These are phyloP conservation scores for Cryptosporidium baileyi DNA, from an alignment of 169 alveolate genomes.

Conservation along the genomic window DNA sequence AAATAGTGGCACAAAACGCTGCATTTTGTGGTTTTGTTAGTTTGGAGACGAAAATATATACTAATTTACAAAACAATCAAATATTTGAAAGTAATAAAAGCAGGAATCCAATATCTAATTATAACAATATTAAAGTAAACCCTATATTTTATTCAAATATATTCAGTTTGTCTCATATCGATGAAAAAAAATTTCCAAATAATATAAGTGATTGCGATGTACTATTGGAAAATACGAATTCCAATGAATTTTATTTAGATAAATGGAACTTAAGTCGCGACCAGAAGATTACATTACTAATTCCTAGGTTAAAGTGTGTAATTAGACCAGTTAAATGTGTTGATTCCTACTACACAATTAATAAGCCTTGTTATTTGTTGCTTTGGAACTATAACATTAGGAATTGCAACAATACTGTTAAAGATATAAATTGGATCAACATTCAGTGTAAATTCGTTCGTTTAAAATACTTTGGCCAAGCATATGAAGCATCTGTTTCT, in stretches of 20 bases:
- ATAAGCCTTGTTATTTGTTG: slow-evolving; percentile 54
- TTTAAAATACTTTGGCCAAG: slow-evolving; percentile 41
- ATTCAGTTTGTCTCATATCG: background rate
- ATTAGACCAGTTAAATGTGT: background rate
- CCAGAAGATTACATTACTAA: slow-evolving; percentile 15
- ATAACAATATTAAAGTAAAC: background rate
- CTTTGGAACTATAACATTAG: slow-evolving; percentile 51
- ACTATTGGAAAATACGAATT: background rate
- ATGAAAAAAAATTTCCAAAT: background rate
- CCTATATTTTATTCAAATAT: background rate
- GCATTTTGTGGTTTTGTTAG: slow-evolving; percentile 60
- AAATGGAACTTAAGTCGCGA: background rate
- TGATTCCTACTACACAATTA: background rate
- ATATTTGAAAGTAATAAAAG: background rate
- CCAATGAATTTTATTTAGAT: background rate
- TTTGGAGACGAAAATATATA: background rate
- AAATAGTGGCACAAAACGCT: slow-evolving; percentile 7
- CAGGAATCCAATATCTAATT: background rate
- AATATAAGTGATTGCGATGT: slow-evolving; percentile 52
- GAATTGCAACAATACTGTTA: slow-evolving; percentile 30
- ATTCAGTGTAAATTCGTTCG: slow-evolving; percentile 23
- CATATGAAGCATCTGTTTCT: slow-evolving; percentile 30
- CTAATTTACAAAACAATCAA: background rate
- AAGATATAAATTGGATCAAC: slow-evolving; percentile 52
- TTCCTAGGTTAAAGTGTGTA: slow-evolving; percentile 52